A percentile compares a stretch with the other conserved stretches of the same genome.
Evolutionary conservation across 345 rosid species (phyloP).

Genomic region (Eutrema yunnanense): DNA sequence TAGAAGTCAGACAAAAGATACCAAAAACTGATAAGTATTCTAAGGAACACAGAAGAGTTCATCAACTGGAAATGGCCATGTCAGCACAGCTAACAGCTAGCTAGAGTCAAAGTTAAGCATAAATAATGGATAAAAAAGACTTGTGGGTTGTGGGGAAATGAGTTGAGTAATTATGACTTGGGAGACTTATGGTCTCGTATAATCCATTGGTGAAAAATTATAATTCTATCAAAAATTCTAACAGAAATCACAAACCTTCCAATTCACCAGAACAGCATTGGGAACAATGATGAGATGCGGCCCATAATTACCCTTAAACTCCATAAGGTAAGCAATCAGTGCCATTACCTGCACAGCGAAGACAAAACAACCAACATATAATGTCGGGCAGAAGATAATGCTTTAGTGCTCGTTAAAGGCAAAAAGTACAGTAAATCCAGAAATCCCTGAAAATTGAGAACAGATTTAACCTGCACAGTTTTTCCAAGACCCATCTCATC

Average conservation of each 20-base stretch:
- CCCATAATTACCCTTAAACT: slow-evolving; percentile 98
- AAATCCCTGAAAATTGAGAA: slow-evolving; percentile 6
- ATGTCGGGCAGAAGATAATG: background rate
- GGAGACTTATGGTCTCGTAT: background rate
- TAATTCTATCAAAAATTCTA: background rate
- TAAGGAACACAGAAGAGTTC: slow-evolving; percentile 1
- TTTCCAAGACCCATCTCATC: slow-evolving; percentile 99
- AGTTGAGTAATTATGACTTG: background rate
- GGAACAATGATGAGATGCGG: slow-evolving; percentile 99
- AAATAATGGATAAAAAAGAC: background rate
- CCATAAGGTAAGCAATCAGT: slow-evolving; percentile 98
- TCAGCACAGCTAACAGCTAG: slow-evolving; percentile 15
- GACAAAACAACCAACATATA: slow-evolving; percentile 15
- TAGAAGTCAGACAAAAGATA: background rate
- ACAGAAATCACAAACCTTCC: slow-evolving; percentile 75
- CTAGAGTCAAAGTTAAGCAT: background rate
- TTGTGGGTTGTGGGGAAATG: background rate
- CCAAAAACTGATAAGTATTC: background rate
- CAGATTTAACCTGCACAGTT: slow-evolving; percentile 85
- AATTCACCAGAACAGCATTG: slow-evolving; percentile 95
- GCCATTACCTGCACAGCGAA: slow-evolving; percentile 80
- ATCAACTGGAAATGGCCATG: slow-evolving; percentile 10
- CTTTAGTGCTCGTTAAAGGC: slow-evolving; percentile 4
- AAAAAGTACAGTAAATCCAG: background rate
- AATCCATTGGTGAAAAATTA: background rate